Conservation (phyloP, 2,329 filamentous ascomycete genomes). For the Achaetomium macrosporum region DNA sequence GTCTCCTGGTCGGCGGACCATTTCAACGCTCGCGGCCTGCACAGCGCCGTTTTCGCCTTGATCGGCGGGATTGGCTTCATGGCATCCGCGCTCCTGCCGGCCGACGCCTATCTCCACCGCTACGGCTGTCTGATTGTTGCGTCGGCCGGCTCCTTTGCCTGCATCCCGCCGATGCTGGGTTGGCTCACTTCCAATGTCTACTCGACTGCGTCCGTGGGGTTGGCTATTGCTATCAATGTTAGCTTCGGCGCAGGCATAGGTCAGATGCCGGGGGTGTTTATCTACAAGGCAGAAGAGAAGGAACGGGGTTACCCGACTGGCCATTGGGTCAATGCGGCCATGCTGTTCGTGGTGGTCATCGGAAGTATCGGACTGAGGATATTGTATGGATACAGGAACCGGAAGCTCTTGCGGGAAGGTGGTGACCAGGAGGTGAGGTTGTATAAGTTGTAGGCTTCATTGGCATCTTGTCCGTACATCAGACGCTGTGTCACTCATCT, state of each 20-base stretch:
- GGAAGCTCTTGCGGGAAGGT: conserved; percentile 28
- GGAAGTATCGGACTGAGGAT: conserved; percentile 49
- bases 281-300: conserved; percentile 60
- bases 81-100: conserved; percentile 56
- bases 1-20: conserved; percentile 56
- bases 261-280: conserved; percentile 69
- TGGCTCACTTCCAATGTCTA: conserved; percentile 65
- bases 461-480: too few species aligned
- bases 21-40: conserved; percentile 48
- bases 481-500: too few species aligned
- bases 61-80: conserved; percentile 49
- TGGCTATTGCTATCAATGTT: conserved; percentile 66
- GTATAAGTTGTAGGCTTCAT: conserved; percentile 34
- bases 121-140: conserved; percentile 67
- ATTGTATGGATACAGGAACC: conserved; percentile 49
- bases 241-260: conserved; percentile 60
- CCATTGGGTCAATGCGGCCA: conserved; percentile 59
- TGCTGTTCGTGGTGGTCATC: conserved; percentile 53
- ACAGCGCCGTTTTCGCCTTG: conserved; percentile 38
- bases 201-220: conserved; percentile 57
- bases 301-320: conserved; percentile 60
- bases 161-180: conserved; percentile 64
- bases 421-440: conserved; percentile 32
- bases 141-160: conserved; percentile 59
- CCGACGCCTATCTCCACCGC: conserved; percentile 52